Conservation (phyloP, 495 filamentous ascomycete genomes). For the Melanomma pulvis-pyrius region DNA sequence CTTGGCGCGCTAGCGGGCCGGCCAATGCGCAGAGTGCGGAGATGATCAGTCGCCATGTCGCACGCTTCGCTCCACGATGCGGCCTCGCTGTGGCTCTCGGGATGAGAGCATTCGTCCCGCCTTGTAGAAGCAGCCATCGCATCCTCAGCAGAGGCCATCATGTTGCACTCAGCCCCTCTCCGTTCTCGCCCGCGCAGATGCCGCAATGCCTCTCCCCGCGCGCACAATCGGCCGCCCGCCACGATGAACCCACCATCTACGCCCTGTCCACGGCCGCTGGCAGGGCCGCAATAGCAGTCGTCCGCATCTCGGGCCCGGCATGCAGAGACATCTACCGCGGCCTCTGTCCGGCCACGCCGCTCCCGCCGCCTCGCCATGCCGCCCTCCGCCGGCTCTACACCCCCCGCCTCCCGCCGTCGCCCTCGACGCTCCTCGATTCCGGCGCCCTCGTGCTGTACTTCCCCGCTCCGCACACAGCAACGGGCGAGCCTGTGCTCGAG, state of each 20-base stretch:
- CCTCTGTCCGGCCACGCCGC: conserved; percentile 67
- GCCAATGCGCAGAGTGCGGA: conserved; percentile 11
- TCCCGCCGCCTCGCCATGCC: conserved; percentile 75
- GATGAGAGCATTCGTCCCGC: conserved; percentile 34
- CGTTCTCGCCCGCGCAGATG: background rate
- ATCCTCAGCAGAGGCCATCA: background rate
- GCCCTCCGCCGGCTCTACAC: conserved; percentile 75
- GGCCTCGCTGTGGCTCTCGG: conserved; percentile 22
- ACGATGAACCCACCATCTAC: conserved; percentile 69
- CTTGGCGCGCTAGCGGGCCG: background rate
- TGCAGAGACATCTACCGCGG: conserved; percentile 63
- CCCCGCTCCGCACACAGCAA: conserved; percentile 78
- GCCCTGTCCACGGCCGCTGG: conserved; percentile 88
- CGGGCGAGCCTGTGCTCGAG: conserved; percentile 90
- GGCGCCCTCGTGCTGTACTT: conserved; percentile 86
- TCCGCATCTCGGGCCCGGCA: conserved; percentile 83
- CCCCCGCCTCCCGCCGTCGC: conserved; percentile 49
- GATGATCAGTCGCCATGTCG: background rate
- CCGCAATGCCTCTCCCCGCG: background rate
- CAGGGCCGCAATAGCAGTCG: conserved; percentile 86
- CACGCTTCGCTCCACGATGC: conserved; percentile 11
- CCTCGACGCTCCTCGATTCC: conserved; percentile 69
- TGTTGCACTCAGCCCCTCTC: background rate
- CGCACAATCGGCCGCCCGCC: background rate
- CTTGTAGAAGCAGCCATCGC: no score